Percentiles rank a stretch among this genome's conserved stretches.
Conservation (phyloP, 1,284 basidiomycete genomes). For the Ganoderma meredithae region DNA sequence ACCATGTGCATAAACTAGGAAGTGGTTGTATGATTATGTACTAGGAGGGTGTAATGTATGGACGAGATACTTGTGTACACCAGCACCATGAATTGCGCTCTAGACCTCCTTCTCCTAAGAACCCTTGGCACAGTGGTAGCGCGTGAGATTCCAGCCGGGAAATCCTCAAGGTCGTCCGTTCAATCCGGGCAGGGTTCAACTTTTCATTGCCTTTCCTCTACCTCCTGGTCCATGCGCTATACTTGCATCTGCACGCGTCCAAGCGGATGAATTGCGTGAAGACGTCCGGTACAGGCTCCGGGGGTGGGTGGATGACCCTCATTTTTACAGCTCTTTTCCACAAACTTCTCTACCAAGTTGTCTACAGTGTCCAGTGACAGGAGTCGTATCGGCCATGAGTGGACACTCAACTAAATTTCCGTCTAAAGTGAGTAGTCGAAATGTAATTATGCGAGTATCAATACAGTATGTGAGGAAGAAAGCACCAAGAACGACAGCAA, state of each 20-base stretch:
- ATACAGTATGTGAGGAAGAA: conserved; percentile 19
- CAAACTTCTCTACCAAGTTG: no score
- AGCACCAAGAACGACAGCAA: not conserved
- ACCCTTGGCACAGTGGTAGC: conserved; percentile 30
- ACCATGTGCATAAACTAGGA: not conserved
- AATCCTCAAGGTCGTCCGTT: conserved; percentile 41
- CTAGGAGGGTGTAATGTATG: not conserved
- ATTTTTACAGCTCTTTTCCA: no score
- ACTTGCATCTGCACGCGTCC: no score
- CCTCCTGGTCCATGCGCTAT: no score
- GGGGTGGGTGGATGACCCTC: no score
- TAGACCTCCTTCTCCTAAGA: not conserved
- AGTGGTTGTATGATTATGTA: conserved; percentile 8
- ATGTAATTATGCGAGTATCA: conserved; percentile 9
- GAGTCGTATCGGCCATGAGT: not conserved
- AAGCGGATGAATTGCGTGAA: no score
- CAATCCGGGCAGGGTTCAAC: conserved; percentile 41
- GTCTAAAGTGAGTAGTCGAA: conserved; percentile 13
- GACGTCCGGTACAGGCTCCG: no score
- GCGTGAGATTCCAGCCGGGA: conserved; percentile 29
- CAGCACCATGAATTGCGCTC: not conserved
- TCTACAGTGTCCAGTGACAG: not conserved
- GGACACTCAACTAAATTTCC: not conserved
- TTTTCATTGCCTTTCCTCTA: not conserved
- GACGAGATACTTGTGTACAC: not conserved